Conservation (phyloP, 495 filamentous ascomycete genomes). For the Bathelium albidoporum region DNA sequence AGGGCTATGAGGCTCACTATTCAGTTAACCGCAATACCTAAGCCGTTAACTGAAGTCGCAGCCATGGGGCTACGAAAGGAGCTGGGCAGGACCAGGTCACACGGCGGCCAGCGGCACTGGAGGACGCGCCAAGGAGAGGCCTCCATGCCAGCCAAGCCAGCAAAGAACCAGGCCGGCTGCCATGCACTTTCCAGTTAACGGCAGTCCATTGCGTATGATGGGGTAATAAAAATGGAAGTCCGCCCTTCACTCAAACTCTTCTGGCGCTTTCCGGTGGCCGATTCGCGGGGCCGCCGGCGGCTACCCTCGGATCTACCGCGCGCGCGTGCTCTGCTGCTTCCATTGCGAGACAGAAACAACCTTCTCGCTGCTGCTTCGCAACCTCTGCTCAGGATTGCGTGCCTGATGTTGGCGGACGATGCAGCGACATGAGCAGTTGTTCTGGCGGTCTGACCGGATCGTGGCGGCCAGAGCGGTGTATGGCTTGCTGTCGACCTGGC, state of each 20-base stretch:
- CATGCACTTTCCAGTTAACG: conserved; percentile 28
- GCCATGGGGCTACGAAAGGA: conserved; percentile 13
- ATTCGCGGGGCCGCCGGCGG: no score
- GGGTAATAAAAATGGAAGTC: background rate
- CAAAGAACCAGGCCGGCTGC: conserved; percentile 3
- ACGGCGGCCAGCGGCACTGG: conserved; percentile 3
- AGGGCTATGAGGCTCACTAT: conserved; percentile 7
- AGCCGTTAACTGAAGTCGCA: conserved; percentile 7
- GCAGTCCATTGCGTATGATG: conserved; percentile 9
- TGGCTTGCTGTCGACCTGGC: background rate
- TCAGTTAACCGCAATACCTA: conserved; percentile 14
- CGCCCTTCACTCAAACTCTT: background rate
- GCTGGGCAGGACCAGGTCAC: conserved; percentile 7
- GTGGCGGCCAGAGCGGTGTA: background rate
- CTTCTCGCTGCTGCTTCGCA: no score
- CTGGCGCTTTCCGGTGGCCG: no score
- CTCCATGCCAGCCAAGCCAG: background rate
- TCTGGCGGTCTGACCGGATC: background rate
- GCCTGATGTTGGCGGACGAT: no score
- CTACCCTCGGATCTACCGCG: background rate
- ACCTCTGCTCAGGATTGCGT: no score
- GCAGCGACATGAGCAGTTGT: no score
- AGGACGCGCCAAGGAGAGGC: no score
- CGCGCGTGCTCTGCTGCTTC: no score
- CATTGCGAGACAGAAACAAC: no score